A percentile compares a stretch with the other conserved stretches of the same genome.
These are phyloP conservation scores for Hibiscus tridactylites DNA, from an alignment of 345 rosid species.

Conservation along the genomic window DNA sequence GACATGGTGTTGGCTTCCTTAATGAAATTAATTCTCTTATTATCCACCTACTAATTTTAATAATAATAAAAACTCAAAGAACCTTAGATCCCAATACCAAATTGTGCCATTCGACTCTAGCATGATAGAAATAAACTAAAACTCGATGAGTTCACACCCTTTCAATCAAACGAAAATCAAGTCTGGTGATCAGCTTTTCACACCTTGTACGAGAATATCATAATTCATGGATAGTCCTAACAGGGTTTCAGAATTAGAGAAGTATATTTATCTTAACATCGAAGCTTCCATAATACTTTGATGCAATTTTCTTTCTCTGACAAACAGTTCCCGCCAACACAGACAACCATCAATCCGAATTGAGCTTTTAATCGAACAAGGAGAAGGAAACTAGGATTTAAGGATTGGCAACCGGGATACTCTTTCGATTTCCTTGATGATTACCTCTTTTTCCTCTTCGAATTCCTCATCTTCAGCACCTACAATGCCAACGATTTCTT, in stretches of 20 bases:
- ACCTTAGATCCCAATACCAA: no score
- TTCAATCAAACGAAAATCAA: no score
- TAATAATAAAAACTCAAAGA: no score
- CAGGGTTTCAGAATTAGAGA: no score
- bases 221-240: neutral
- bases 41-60: no score
- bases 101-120: no score
- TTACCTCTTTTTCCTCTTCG: constrained; percentile 90
- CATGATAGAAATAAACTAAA: no score
- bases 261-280: neutral
- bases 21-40: no score
- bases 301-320: neutral
- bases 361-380: neutral
- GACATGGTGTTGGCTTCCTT: no score
- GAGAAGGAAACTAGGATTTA: constrained; percentile 15
- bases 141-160: no score
- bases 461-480: constrained; percentile 88
- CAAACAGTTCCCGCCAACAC: neutral
- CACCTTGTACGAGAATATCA: constrained; percentile 3
- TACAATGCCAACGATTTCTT: constrained; percentile 13
- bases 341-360: neutral
- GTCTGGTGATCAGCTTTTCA: neutral
- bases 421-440: constrained; percentile 71
- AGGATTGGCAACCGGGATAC: constrained; percentile 39
- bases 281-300: neutral